Evolutionary conservation across 352 stramenopile species (phyloP).

Genomic region (Thraustochytrium sp.): DNA sequence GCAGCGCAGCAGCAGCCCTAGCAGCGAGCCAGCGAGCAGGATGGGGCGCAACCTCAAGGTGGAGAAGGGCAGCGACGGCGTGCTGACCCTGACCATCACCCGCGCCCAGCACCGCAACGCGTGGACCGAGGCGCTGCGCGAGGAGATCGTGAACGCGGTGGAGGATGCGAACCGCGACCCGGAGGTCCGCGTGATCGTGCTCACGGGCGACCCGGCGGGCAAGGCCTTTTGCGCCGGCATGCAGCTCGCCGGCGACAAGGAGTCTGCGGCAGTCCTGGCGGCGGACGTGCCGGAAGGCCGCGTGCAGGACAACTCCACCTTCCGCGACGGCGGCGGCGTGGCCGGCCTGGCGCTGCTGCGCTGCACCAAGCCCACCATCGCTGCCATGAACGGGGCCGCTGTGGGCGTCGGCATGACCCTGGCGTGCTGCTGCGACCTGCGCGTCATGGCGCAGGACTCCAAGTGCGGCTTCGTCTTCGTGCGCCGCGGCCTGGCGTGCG

Average conservation of each 20-base stretch:
- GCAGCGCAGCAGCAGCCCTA: too few species aligned
- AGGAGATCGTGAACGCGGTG: conserved; percentile 30
- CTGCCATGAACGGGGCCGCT: conserved; percentile 37
- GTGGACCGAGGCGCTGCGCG: conserved; percentile 34
- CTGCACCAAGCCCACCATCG: conserved; percentile 43
- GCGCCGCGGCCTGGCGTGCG: conserved; percentile 28
- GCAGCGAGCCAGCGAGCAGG: too few species aligned
- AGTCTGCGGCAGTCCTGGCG: not conserved
- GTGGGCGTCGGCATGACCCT: conserved; percentile 45
- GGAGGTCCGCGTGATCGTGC: conserved; percentile 11
- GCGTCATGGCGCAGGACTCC: not conserved
- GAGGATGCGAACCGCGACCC: conserved; percentile 21
- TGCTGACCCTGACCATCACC: conserved; percentile 24
- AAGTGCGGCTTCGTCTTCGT: conserved; percentile 45
- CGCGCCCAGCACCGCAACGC: conserved; percentile 24
- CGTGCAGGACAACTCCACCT: conserved; percentile 8
- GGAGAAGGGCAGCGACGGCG: not conserved
- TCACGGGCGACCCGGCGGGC: conserved; percentile 40
- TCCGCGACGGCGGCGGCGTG: conserved; percentile 31
- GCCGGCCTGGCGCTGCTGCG: conserved; percentile 24
- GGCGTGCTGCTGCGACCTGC: conserved; percentile 29
- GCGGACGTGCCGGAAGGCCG: not conserved
- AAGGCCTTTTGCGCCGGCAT: conserved; percentile 39
- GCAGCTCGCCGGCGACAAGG: not conserved
- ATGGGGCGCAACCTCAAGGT: conserved; percentile 44